These are phyloP conservation scores for Myrica gale DNA, from an alignment of 306 rosid genomes.

Conservation along the genomic window DNA sequence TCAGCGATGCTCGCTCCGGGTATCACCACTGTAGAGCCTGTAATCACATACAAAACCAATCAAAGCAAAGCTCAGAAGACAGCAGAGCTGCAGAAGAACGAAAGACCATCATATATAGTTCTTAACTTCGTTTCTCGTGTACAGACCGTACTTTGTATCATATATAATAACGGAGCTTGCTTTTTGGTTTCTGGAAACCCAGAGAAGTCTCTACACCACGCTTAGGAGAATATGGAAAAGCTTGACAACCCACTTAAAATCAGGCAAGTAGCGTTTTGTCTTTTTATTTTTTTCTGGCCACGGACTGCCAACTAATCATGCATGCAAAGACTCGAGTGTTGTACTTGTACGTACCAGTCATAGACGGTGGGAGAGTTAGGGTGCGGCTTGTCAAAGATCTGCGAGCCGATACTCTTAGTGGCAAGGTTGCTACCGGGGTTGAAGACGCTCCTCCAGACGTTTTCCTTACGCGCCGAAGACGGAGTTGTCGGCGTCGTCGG, in stretches of 20 bases:
- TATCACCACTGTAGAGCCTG: slow-evolving; percentile 87
- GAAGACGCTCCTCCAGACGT: slow-evolving; percentile 99
- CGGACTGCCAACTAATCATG: neutral
- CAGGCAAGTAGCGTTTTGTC: no score
- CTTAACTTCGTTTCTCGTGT: no score
- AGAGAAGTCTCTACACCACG: no score
- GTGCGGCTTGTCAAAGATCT: slow-evolving; percentile 73
- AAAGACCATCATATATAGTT: no score
- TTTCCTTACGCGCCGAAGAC: slow-evolving; percentile 49
- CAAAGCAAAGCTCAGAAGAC: neutral
- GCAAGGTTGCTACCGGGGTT: slow-evolving; percentile 90
- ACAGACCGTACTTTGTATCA: no score
- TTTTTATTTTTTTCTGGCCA: no score
- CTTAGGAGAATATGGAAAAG: no score
- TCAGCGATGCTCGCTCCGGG: slow-evolving; percentile 77
- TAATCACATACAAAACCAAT: slow-evolving; percentile 8
- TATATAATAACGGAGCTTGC: no score
- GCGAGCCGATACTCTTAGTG: slow-evolving; percentile 53
- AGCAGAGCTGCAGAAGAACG: no score
- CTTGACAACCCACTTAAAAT: no score
- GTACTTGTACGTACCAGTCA: slow-evolving; percentile 57
- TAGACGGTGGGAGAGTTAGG: slow-evolving; percentile 91
- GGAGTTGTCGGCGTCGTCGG: slow-evolving; percentile 67
- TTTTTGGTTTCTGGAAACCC: no score
- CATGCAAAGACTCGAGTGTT: neutral